Conservation (phyloP, 495 filamentous ascomycete species). For the Penicillium mononematosum region DNA sequence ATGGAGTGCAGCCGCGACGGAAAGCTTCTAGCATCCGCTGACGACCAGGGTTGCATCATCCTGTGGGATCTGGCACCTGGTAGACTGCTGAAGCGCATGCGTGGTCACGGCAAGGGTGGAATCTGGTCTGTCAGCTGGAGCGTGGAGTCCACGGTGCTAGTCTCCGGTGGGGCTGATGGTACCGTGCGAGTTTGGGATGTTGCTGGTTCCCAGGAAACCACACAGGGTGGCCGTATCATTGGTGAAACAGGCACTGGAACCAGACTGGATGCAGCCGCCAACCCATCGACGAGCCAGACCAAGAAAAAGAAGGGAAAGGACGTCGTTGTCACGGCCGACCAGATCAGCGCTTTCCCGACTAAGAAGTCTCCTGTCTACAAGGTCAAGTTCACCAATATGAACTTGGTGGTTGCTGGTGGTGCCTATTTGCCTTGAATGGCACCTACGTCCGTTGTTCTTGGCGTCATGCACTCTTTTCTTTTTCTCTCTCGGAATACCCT, state of each 20-base stretch:
- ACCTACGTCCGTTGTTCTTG: background rate
- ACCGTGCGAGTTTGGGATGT: conserved; percentile 94
- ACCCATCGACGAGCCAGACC: conserved; percentile 37
- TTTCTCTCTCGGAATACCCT: conserved; percentile 30
- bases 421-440: conserved; percentile 63
- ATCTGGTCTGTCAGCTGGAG: conserved; percentile 92
- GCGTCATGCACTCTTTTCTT: background rate
- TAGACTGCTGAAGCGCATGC: conserved; percentile 81
- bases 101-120: conserved; percentile 89
- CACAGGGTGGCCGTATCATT: conserved; percentile 55
- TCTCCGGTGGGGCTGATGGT: conserved; percentile 86
- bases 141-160: conserved; percentile 81
- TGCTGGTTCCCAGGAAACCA: conserved; percentile 57
- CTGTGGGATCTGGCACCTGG: conserved; percentile 90
- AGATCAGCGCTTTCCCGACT: conserved; percentile 88
- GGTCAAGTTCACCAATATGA: conserved; percentile 90
- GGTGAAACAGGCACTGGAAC: conserved; percentile 53
- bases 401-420: conserved; percentile 82
- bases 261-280: conserved; percentile 49
- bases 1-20: conserved; percentile 84
- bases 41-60: conserved; percentile 79
- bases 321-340: conserved; percentile 83
- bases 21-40: conserved; percentile 82
- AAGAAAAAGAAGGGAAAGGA: conserved; percentile 81
- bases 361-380: conserved; percentile 95